phyloP scores from a whole-genome alignment of 257 asterid genomes.

The Verbena officinalis region DNA sequence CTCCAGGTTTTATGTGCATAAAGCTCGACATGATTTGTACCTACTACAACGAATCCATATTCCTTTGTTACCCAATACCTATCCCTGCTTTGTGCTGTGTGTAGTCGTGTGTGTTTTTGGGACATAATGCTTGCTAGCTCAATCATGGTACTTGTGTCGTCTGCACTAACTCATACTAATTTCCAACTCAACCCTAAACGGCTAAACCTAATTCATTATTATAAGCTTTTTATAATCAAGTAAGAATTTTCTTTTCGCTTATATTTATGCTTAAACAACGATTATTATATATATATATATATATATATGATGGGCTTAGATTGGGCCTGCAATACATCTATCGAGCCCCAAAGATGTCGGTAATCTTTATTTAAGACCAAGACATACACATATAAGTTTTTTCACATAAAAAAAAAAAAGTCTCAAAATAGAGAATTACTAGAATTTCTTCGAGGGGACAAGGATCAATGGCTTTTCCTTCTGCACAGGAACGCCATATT shows the following conservation, averaged over 20 bases:
- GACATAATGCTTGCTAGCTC: constrained; percentile 2
- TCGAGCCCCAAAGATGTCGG: no score
- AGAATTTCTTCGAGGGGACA: constrained; percentile 23
- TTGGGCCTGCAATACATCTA: no score
- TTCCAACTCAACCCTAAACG: background rate
- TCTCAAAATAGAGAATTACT: background rate
- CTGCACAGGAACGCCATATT: constrained; percentile 43
- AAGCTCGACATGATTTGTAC: constrained; percentile 48
- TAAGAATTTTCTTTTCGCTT: no score
- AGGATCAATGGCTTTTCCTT: constrained; percentile 42
- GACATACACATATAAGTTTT: no score
- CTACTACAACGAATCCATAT: constrained; percentile 38
- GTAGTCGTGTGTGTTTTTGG: constrained; percentile 28
- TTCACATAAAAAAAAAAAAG: background rate
- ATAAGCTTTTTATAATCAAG: background rate
- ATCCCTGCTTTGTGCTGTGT: background rate
- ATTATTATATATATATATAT: no score
- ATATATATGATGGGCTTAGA: no score
- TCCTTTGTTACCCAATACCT: constrained; percentile 25
- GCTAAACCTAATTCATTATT: no score
- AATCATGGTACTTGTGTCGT: background rate
- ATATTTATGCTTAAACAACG: no score
- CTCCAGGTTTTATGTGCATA: constrained; percentile 65
- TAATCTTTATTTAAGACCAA: no score
- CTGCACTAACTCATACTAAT: background rate